Evolutionary conservation across 1,284 basidiomycete genomes (phyloP).

Genomic region (Rhizoctonia solani): DNA sequence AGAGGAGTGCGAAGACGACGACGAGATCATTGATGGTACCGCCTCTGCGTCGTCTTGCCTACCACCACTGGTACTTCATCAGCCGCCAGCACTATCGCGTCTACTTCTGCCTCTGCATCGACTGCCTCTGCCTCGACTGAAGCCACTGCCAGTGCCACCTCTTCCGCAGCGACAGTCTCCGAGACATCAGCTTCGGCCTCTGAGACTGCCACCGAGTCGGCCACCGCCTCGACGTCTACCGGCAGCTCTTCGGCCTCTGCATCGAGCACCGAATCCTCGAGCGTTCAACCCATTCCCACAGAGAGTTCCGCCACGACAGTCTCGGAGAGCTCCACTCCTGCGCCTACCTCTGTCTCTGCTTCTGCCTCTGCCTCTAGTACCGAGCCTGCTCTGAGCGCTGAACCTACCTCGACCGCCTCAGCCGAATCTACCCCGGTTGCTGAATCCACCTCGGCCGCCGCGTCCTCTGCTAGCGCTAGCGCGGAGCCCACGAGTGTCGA

Average conservation of each 20-base stretch:
- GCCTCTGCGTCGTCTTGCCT: too few relatives aligned
- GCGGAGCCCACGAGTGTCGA: too few relatives aligned
- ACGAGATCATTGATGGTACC: too few relatives aligned
- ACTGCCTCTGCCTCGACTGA: neutral
- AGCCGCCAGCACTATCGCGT: neutral
- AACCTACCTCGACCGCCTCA: too few relatives aligned
- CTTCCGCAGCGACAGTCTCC: neutral
- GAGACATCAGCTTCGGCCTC: neutral
- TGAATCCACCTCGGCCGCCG: too few relatives aligned
- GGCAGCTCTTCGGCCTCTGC: neutral
- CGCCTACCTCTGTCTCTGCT: too few relatives aligned
- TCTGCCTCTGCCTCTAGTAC: too few relatives aligned
- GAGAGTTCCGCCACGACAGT: neutral
- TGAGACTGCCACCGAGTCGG: neutral
- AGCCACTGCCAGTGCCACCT: neutral
- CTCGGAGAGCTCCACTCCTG: neutral
- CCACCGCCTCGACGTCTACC: neutral
- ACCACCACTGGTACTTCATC: too few relatives aligned
- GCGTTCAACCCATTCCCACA: neutral
- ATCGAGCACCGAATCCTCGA: neutral
- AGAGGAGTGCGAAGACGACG: too few relatives aligned
- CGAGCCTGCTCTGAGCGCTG: too few relatives aligned
- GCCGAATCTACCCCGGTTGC: too few relatives aligned
- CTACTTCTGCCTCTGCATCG: neutral
- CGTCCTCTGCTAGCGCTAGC: too few relatives aligned